phyloP scores from a whole-genome alignment of 768 basidiomycete genomes.

The Suillus brevipes region DNA sequence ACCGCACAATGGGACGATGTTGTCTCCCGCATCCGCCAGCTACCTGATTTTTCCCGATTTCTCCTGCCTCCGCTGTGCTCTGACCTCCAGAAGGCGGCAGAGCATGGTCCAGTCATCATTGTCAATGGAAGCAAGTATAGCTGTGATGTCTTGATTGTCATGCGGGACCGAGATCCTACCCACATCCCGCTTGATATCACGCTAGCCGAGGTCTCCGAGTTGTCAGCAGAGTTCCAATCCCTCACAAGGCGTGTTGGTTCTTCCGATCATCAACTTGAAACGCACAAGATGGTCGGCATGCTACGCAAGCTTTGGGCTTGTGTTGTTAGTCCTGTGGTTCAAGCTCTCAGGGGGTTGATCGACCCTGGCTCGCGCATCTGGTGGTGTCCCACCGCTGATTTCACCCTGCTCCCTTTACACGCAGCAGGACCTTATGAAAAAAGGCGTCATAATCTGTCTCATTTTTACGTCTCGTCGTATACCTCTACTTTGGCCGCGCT shows the following conservation, averaged over 20 bases:
- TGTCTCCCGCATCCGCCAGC: conserved; percentile 10
- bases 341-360: background rate
- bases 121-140: conserved; percentile 16
- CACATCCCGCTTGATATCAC: background rate
- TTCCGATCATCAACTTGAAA: conserved; percentile 2
- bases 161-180: background rate
- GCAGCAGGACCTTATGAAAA: conserved; percentile 9
- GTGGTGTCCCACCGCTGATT: conserved; percentile 15
- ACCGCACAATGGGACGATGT: conserved; percentile 9
- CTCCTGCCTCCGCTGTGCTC: conserved; percentile 15
- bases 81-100: conserved; percentile 16
- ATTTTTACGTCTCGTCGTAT: conserved; percentile 13
- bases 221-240: background rate
- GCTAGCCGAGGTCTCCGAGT: background rate
- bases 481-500: conserved; percentile 13
- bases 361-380: conserved; percentile 7
- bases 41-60: conserved; percentile 18
- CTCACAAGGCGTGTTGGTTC: background rate
- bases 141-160: conserved; percentile 17
- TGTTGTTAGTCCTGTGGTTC: conserved; percentile 5
- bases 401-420: conserved; percentile 15
- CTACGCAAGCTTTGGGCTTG: conserved; percentile 8
- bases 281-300: conserved; percentile 8
- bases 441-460: background rate
- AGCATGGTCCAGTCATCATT: conserved; percentile 20